Evolutionary conservation across 2,329 filamentous ascomycete genomes (phyloP).

Genomic region (Neofusicoccum laricinum): DNA sequence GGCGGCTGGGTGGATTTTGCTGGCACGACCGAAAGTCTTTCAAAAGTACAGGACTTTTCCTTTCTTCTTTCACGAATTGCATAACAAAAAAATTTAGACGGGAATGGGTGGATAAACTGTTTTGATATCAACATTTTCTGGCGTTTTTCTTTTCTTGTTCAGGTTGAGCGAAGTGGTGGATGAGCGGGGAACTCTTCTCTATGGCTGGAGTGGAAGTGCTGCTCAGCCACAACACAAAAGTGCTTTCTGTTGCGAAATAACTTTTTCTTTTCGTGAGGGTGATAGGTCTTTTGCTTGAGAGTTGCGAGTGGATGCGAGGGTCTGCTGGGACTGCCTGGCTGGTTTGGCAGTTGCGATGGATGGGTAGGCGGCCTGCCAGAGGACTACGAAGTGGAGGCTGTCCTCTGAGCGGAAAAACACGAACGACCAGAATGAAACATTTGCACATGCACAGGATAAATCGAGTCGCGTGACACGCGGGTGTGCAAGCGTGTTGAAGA

Average conservation of each 20-base stretch:
- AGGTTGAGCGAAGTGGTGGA: neutral
- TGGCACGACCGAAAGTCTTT: neutral
- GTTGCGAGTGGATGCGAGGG: too few relatives aligned
- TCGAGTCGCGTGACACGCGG: neutral
- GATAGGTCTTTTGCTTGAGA: neutral
- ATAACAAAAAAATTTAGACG: neutral
- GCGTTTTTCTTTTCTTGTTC: neutral
- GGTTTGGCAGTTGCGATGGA: neutral
- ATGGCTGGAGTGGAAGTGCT: neutral
- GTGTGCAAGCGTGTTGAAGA: neutral
- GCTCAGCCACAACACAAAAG: neutral
- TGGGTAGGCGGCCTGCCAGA: neutral
- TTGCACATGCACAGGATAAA: neutral
- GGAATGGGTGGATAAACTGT: neutral
- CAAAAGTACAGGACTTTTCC: neutral
- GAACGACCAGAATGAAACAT: too few relatives aligned
- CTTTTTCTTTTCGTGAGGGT: neutral
- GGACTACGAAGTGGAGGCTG: too few relatives aligned
- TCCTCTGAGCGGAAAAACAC: too few relatives aligned
- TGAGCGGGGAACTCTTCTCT: neutral
- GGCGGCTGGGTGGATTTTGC: neutral
- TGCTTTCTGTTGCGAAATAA: neutral
- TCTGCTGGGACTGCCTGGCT: neutral
- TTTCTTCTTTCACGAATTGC: neutral
- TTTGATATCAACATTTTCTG: neutral